A percentile compares a stretch with the other conserved stretches of the same genome.
These are phyloP conservation scores for Boeremia exigua DNA, from an alignment of 2,329 filamentous ascomycete species.

Conservation along the genomic window DNA sequence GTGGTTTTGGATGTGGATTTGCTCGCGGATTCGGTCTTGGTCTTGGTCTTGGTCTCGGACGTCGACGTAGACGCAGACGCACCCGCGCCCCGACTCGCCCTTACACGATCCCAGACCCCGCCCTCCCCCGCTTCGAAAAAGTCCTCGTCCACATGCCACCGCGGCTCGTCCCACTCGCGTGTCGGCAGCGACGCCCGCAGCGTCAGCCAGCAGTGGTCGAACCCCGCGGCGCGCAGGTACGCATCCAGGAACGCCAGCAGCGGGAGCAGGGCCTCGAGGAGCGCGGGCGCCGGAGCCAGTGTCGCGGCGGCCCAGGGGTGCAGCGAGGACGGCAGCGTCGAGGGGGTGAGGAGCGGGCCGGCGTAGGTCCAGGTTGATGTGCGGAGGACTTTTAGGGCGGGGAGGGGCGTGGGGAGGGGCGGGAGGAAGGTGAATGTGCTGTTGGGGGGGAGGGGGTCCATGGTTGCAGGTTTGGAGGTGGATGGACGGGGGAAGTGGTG, in stretches of 20 bases:
- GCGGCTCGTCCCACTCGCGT: slow-evolving; percentile 52
- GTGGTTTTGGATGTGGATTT: too few species aligned
- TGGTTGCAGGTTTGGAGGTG: not conserved
- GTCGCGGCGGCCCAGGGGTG: slow-evolving; percentile 49
- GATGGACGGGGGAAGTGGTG: too few species aligned
- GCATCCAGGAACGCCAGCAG: slow-evolving; percentile 51
- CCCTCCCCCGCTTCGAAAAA: slow-evolving; percentile 47
- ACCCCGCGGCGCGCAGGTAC: slow-evolving; percentile 45
- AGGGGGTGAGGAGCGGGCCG: slow-evolving; percentile 28
- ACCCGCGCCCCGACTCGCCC: too few species aligned
- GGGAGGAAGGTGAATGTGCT: slow-evolving; percentile 22
- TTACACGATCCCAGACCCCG: too few species aligned
- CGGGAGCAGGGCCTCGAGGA: slow-evolving; percentile 47
- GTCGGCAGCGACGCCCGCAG: slow-evolving; percentile 55
- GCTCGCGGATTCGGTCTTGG: too few species aligned
- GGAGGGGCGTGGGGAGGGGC: not conserved
- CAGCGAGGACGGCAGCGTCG: slow-evolving; percentile 26
- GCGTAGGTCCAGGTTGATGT: slow-evolving; percentile 36
- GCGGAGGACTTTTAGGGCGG: slow-evolving; percentile 17
- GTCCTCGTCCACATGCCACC: slow-evolving; percentile 60
- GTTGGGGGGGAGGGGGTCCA: slow-evolving; percentile 22
- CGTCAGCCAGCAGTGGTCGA: slow-evolving; percentile 57
- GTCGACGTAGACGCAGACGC: too few species aligned
- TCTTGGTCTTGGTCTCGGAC: too few species aligned
- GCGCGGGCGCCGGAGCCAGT: slow-evolving; percentile 36